A percentile compares a stretch with the other conserved stretches of the same genome.
Evolutionary conservation across 2,329 filamentous ascomycete species (phyloP).

Genomic region (Botrytis sinoallii): DNA sequence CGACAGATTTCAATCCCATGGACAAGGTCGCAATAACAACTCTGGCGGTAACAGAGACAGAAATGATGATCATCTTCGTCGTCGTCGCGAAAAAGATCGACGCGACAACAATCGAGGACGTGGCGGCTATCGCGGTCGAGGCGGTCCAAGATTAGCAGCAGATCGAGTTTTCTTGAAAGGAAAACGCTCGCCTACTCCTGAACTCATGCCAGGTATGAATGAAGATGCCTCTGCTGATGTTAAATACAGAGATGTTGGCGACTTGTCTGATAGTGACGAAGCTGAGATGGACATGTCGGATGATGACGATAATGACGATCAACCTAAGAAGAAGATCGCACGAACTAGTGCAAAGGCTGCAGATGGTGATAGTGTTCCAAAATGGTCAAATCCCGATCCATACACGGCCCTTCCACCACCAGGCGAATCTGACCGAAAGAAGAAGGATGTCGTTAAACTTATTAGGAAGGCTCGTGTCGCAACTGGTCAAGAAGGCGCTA

Average conservation of each 20-base stretch:
- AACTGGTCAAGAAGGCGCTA: conserved; percentile 44
- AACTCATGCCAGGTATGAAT: conserved; percentile 38
- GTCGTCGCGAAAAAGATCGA: conserved; percentile 1
- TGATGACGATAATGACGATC: conserved; percentile 39
- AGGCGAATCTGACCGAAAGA: conserved; percentile 70
- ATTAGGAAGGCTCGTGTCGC: conserved; percentile 85
- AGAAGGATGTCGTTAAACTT: conserved; percentile 81
- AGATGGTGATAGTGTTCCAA: conserved; percentile 53
- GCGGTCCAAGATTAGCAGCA: conserved; percentile 34
- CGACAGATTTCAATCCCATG: conserved; percentile 29
- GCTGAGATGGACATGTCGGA: conserved; percentile 60
- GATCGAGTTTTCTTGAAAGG: conserved; percentile 37
- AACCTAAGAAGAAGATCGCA: conserved; percentile 46
- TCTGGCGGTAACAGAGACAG: not conserved
- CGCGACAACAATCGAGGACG: conserved; percentile 23
- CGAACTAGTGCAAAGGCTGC: conserved; percentile 40
- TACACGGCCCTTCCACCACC: conserved; percentile 84
- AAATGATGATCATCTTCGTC: conserved; percentile 16
- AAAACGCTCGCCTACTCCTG: conserved; percentile 39
- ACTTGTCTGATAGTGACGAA: conserved; percentile 61
- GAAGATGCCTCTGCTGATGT: conserved; percentile 36
- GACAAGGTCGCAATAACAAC: conserved; percentile 27
- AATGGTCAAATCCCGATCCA: conserved; percentile 95
- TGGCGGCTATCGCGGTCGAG: conserved; percentile 32
- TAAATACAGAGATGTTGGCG: conserved; percentile 54